Conservation (phyloP, 1,284 basidiomycete species). For the Schizopora paradoxa region DNA sequence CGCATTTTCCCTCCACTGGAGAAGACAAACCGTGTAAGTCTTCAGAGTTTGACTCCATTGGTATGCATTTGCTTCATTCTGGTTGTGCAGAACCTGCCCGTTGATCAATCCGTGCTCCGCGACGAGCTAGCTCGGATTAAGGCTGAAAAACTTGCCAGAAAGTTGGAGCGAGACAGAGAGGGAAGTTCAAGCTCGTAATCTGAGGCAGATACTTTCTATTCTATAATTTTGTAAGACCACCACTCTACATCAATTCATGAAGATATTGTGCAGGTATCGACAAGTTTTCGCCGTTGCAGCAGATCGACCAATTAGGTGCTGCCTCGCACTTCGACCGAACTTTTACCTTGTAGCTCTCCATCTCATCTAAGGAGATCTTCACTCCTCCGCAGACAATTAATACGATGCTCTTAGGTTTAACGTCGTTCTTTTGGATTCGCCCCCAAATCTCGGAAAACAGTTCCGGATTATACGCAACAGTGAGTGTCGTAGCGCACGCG, state of each 20-base stretch:
- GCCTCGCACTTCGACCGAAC: conserved; percentile 29
- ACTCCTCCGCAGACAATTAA: conserved; percentile 72
- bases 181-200: conserved; percentile 20
- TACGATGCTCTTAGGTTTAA: conserved; percentile 39
- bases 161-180: conserved; percentile 34
- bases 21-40: conserved; percentile 47
- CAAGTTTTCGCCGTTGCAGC: conserved; percentile 34
- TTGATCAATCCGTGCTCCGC: conserved; percentile 55
- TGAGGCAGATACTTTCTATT: too few relatives aligned
- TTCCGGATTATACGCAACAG: conserved; percentile 52
- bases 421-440: conserved; percentile 21
- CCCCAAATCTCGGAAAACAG: conserved; percentile 51
- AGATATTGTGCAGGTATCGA: conserved; percentile 19
- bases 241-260: conserved; percentile 9
- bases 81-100: conserved; percentile 49
- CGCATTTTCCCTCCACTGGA: conserved; percentile 62
- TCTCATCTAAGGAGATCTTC: conserved; percentile 53
- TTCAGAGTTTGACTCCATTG: background rate
- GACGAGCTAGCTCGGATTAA: conserved; percentile 68
- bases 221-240: conserved; percentile 12
- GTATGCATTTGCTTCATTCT: conserved; percentile 11
- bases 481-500: conserved; percentile 63
- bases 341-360: conserved; percentile 39
- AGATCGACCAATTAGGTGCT: conserved; percentile 32
- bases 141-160: conserved; percentile 50